phyloP scores from a whole-genome alignment of 257 asterid species.

The Solanum medicagineum region DNA sequence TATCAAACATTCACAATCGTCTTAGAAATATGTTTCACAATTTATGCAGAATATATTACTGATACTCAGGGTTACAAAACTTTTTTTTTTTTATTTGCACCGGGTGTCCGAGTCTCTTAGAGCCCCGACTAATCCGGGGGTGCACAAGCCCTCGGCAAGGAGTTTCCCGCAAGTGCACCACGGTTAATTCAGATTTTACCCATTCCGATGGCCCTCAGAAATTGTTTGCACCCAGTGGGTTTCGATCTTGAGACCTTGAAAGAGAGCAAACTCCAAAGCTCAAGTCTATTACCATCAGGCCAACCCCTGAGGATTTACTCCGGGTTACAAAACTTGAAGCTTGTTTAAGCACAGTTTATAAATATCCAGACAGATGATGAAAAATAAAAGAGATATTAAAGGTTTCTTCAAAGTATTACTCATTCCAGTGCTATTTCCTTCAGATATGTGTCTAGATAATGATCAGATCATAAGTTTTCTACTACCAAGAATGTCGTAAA shows the following conservation, averaged over 20 bases:
- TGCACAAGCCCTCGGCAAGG: too few species aligned
- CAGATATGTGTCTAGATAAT: not conserved
- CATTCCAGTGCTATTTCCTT: not conserved
- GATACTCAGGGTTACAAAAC: not conserved
- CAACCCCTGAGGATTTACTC: too few species aligned
- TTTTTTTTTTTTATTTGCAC: not conserved
- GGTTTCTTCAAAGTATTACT: not conserved
- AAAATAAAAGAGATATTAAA: not conserved
- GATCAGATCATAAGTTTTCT: not conserved
- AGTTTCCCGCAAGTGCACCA: too few species aligned
- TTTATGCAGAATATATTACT: not conserved
- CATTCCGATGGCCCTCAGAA: too few species aligned
- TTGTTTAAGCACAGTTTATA: not conserved
- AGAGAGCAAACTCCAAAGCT: too few species aligned
- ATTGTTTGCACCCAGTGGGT: too few species aligned
- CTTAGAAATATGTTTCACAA: not conserved
- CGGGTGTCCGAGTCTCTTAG: too few species aligned
- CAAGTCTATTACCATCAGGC: too few species aligned
- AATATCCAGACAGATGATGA: not conserved
- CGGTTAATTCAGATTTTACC: too few species aligned
- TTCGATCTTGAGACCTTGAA: too few species aligned
- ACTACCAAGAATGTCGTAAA: not conserved
- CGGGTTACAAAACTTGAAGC: not conserved
- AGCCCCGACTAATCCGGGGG: too few species aligned
- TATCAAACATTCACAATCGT: not conserved